Base-by-base conservation (phyloP, 129 eudicot species). In the Ambrosia artemisiifolia region DNA sequence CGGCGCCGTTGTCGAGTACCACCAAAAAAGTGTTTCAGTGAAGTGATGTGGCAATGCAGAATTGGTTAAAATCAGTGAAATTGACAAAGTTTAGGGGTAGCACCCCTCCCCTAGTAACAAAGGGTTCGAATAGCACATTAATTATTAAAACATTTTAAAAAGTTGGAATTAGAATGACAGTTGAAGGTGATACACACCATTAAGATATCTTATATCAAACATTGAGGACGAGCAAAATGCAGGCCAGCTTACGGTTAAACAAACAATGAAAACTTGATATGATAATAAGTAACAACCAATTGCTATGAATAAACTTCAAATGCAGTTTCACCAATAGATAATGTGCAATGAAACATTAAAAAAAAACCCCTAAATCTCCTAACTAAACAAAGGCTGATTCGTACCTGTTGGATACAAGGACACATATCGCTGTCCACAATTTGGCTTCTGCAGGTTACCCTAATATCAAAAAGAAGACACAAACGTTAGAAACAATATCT, bases 1-100 rank as follows among this genome's bases (percentile, higher is more conserved):
- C 96, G 74, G 75, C 99, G 78, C 99, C 99, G 88, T 95, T 95
- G 96, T 95, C 99, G 16, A 95, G 79, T 51, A 95, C 97, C 43
- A 95, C 88, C 42, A 95, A 9, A 7, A 38, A 38, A 36, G 32
- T 17, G n/a, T n/a, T n/a, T n/a, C n/a, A n/a, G n/a, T n/a, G n/a
- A n/a, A n/a, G n/a, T n/a, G n/a, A n/a, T n/a, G n/a, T n/a, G n/a
- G n/a, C n/a, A n/a, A n/a, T n/a, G n/a, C n/a, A n/a, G n/a, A n/a
- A n/a, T n/a, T n/a, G n/a, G n/a, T n/a, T n/a, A n/a, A n/a, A n/a
- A n/a, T n/a, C n/a, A n/a, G n/a, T n/a, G n/a, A n/a, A n/a, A n/a
- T n/a, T n/a, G n/a, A n/a, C n/a, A n/a, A n/a, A n/a, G n/a, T n/a
- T n/a, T n/a, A n/a, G n/a, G n/a, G n/a, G n/a, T n/a, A n/a, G n/a